Percentiles rank a stretch among this genome's conserved stretches.
Evolutionary conservation across 305 asterid species (phyloP).

Genomic region (Fraxinus latifolia): DNA sequence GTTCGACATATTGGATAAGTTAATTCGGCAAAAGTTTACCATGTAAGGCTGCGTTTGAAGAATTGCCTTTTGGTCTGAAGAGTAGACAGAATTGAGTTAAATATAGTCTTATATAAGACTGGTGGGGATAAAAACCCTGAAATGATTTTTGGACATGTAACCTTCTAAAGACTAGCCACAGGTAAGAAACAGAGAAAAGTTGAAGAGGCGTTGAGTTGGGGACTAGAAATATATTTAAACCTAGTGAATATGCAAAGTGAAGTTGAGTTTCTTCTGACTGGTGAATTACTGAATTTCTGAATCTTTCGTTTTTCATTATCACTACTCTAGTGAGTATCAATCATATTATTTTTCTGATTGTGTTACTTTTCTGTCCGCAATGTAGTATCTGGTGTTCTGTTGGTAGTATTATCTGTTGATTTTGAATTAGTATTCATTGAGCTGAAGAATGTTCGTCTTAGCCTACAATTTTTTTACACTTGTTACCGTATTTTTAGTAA

Average conservation of each 20-base stretch:
- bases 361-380: not conserved
- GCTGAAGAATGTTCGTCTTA: not conserved
- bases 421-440: not conserved
- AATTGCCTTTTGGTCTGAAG: not conserved
- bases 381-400: not conserved
- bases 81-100: not conserved
- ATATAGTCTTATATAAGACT: not conserved
- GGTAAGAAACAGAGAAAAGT: not conserved
- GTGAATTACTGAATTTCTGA: not conserved
- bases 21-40: not conserved
- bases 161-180: not conserved
- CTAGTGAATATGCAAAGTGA: not conserved
- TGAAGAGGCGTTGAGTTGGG: not conserved
- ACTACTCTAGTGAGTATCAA: not conserved
- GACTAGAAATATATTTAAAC: too few species aligned
- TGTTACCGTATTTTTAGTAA: not conserved
- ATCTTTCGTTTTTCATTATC: not conserved
- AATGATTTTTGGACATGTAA: not conserved
- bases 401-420: not conserved
- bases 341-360: not conserved
- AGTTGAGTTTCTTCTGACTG: not conserved
- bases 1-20: not conserved
- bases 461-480: not conserved
- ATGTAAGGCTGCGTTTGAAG: not conserved
- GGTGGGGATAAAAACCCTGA: not conserved